These are phyloP conservation scores for Yamadazyma laniorum DNA, from an alignment of 805 yeast species.

Conservation along the genomic window DNA sequence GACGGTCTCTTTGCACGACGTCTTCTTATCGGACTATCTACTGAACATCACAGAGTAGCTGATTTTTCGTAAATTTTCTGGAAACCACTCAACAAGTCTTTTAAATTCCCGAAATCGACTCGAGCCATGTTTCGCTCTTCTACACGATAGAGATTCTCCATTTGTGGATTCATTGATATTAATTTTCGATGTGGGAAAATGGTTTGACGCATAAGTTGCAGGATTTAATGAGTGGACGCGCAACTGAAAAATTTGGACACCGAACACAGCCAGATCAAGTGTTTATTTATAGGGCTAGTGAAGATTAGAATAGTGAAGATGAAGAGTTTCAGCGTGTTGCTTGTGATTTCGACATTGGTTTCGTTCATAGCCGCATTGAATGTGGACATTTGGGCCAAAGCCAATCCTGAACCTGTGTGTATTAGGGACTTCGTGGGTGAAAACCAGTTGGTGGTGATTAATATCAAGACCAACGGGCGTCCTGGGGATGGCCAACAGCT, in stretches of 20 bases:
- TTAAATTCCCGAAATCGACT: too few relatives aligned
- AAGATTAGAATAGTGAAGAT: too few relatives aligned
- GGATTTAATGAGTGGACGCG: conserved; percentile 12
- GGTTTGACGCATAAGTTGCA: too few relatives aligned
- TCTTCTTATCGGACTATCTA: too few relatives aligned
- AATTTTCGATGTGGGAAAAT: too few relatives aligned
- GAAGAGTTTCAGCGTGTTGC: conserved; percentile 5
- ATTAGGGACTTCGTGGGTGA: conserved; percentile 86
- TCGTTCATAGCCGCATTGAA: conserved; percentile 41
- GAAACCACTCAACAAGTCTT: too few relatives aligned
- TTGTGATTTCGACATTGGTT: conserved; percentile 17
- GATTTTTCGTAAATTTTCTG: too few relatives aligned
- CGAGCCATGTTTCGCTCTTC: too few relatives aligned
- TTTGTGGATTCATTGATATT: too few relatives aligned
- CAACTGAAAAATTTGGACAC: conserved; percentile 12
- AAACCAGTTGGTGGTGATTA: conserved; percentile 85
- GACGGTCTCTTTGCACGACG: too few relatives aligned
- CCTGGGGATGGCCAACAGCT: conserved; percentile 86
- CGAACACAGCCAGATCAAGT: conserved; percentile 9
- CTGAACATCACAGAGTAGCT: too few relatives aligned
- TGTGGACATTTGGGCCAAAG: conserved; percentile 51
- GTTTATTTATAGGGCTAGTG: neutral
- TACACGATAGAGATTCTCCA: too few relatives aligned
- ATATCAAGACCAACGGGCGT: conserved; percentile 69
- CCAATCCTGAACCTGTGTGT: conserved; percentile 64